These are phyloP conservation scores for Talaromyces piceae DNA, from an alignment of 2,329 filamentous ascomycete genomes.

Conservation along the genomic window DNA sequence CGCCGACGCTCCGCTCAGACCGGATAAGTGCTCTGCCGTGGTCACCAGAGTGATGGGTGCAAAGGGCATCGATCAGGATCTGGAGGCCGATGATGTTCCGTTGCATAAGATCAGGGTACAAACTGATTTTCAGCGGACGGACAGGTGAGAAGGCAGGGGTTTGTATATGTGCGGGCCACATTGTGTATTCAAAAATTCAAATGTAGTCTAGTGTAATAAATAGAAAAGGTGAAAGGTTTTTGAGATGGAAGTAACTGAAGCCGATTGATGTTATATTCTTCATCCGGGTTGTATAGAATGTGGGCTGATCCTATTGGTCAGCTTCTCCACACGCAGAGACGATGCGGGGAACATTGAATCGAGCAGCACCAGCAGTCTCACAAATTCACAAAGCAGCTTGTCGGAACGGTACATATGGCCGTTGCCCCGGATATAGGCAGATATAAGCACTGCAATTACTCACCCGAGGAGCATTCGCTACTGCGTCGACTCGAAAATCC, in stretches of 20 bases:
- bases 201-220: no score
- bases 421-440: no score
- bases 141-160: constrained; percentile 1
- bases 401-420: not conserved
- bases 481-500: not conserved
- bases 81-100: constrained; percentile 16
- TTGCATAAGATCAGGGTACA: constrained; percentile 17
- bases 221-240: no score
- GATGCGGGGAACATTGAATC: constrained; percentile 1
- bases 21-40: constrained; percentile 15
- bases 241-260: no score
- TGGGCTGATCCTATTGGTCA: not conserved
- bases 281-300: no score
- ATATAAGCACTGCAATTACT: no score
- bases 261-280: no score
- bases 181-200: no score
- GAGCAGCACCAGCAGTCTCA: not conserved
- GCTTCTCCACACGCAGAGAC: not conserved
- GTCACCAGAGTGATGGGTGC: constrained; percentile 15
- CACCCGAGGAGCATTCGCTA: no score
- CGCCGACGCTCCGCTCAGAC: constrained; percentile 14
- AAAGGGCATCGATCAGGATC: constrained; percentile 4
- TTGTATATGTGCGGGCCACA: not conserved
- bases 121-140: constrained; percentile 13
- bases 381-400: not conserved